A percentile compares a stretch with the other conserved stretches of the same genome.
phyloP scores from a whole-genome alignment of 371 early-diverging fungal genomes.

The Mortierella sp. region DNA sequence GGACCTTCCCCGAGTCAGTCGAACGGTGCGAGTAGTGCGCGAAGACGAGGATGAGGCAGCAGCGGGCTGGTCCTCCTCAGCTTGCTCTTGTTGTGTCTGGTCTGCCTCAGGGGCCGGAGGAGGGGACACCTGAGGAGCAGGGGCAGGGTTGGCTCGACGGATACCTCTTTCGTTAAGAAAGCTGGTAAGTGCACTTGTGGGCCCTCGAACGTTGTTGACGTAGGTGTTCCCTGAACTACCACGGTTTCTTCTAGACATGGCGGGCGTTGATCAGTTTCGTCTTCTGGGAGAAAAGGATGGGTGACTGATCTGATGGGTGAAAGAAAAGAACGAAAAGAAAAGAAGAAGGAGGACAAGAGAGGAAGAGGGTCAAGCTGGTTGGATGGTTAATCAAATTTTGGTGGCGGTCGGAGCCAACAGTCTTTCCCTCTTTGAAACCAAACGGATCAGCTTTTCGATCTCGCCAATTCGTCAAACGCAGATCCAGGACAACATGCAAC shows the following conservation, averaged over 20 bases:
- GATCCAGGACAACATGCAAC: conserved; percentile 16
- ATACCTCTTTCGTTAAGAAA: conserved; percentile 82
- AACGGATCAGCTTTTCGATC: not conserved
- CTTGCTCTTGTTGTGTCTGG: not conserved
- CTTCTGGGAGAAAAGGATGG: no score
- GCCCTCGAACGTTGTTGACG: conserved; percentile 69
- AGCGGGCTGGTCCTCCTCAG: not conserved
- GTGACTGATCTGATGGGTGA: not conserved
- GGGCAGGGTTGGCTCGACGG: conserved; percentile 60
- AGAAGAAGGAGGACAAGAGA: not conserved
- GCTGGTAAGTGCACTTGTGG: conserved; percentile 76
- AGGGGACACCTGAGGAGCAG: conserved; percentile 11
- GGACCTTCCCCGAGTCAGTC: conserved; percentile 32
- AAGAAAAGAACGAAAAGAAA: not conserved
- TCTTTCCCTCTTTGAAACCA: conserved; percentile 6
- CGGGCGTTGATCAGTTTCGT: no score
- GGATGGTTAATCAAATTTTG: not conserved
- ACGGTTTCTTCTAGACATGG: conserved; percentile 47
- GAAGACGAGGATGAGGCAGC: conserved; percentile 9
- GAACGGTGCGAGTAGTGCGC: conserved; percentile 32
- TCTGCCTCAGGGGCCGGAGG: conserved; percentile 4
- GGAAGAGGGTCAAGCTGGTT: not conserved
- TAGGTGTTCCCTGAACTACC: conserved; percentile 27
- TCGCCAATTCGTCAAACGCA: conserved; percentile 1
- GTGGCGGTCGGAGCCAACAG: conserved; percentile 22